phyloP scores from a whole-genome alignment of 495 filamentous ascomycete species.

The Choiromyces venosus region DNA sequence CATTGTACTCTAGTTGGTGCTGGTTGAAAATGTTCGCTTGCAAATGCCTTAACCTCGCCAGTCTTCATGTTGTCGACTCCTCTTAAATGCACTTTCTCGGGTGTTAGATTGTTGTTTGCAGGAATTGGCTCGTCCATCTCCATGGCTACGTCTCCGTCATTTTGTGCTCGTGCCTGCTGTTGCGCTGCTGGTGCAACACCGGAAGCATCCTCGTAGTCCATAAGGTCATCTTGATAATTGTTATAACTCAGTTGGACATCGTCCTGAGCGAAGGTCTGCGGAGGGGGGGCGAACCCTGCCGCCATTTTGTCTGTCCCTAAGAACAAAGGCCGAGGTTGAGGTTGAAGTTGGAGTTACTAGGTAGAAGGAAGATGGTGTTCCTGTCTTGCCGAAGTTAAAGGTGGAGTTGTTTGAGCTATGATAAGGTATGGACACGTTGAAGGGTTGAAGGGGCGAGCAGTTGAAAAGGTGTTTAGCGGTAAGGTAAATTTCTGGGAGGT shows the following conservation, averaged over 20 bases:
- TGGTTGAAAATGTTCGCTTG: slow-evolving; percentile 56
- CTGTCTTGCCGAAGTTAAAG: neutral
- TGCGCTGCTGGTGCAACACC: neutral
- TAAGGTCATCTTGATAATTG: slow-evolving; percentile 37
- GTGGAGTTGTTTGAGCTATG: neutral
- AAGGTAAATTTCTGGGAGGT: neutral
- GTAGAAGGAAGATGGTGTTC: neutral
- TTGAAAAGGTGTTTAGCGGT: neutral
- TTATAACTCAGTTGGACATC: slow-evolving; percentile 38
- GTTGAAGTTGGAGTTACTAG: neutral
- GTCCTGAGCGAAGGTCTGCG: slow-evolving; percentile 31
- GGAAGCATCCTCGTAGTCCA: slow-evolving; percentile 39
- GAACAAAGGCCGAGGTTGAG: neutral
- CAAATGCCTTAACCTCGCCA: slow-evolving; percentile 66
- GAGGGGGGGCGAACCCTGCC: slow-evolving; percentile 23
- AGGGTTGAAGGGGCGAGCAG: neutral
- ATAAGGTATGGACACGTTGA: neutral
- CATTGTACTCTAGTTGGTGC: slow-evolving; percentile 65
- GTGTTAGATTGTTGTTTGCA: slow-evolving; percentile 40
- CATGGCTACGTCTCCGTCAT: slow-evolving; percentile 26
- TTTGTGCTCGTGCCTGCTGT: slow-evolving; percentile 5
- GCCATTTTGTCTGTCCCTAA: neutral
- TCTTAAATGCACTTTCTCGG: slow-evolving; percentile 69
- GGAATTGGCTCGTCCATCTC: neutral
- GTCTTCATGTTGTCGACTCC: slow-evolving; percentile 79